These are phyloP conservation scores for Orbilia javanica DNA, from an alignment of 2,329 filamentous ascomycete species.

Conservation along the genomic window DNA sequence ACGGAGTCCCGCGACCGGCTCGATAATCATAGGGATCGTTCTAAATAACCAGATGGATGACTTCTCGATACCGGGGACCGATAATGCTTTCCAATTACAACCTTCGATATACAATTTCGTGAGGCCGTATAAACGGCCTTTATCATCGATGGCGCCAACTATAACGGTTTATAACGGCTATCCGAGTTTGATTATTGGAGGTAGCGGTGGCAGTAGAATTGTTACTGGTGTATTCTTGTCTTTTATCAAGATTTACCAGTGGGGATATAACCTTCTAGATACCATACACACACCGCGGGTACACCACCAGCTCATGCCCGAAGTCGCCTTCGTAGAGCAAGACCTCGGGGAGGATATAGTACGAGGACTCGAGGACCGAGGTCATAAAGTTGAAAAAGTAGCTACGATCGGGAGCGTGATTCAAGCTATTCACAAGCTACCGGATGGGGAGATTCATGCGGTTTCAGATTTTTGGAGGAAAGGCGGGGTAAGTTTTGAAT, in stretches of 20 bases:
- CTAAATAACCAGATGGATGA: slow-evolving; percentile 62
- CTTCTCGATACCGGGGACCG: slow-evolving; percentile 61
- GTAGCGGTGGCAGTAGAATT: slow-evolving; percentile 60
- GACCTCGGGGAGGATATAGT: slow-evolving; percentile 54
- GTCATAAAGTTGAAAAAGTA: slow-evolving; percentile 58
- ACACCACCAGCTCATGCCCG: slow-evolving; percentile 62
- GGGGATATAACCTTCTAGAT: slow-evolving; percentile 60
- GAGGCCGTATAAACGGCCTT: slow-evolving; percentile 60
- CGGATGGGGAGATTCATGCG: slow-evolving; percentile 59
- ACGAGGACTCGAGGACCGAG: slow-evolving; percentile 59
- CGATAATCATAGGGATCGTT: slow-evolving; percentile 57
- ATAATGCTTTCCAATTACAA: slow-evolving; percentile 60
- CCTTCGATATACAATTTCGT: slow-evolving; percentile 62
- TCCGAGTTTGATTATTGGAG: slow-evolving; percentile 61
- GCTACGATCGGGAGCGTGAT: slow-evolving; percentile 60
- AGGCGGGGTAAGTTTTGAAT: slow-evolving; percentile 59
- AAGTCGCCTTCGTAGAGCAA: slow-evolving; percentile 59
- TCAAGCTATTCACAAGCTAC: slow-evolving; percentile 58
- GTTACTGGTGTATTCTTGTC: slow-evolving; percentile 62
- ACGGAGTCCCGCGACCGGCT: slow-evolving; percentile 11
- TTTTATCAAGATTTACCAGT: slow-evolving; percentile 61
- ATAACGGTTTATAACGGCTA: slow-evolving; percentile 60
- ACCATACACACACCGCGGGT: slow-evolving; percentile 61
- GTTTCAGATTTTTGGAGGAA: slow-evolving; percentile 63
- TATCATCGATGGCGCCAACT: slow-evolving; percentile 61